phyloP scores from a whole-genome alignment of 495 filamentous ascomycete species.

The Neurospora tetraspora region DNA sequence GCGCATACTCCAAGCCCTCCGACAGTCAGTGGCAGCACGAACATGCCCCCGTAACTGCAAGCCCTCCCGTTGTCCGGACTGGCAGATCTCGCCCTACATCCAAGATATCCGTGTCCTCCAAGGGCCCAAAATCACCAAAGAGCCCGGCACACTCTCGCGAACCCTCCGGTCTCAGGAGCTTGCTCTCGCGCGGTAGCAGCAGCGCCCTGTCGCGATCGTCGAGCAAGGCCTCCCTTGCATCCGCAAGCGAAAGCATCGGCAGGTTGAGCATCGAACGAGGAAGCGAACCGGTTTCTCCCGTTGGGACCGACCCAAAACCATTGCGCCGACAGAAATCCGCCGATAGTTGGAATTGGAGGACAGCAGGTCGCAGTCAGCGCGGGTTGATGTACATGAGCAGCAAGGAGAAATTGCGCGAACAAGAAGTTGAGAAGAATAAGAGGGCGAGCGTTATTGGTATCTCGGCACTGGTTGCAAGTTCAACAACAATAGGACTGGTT shows the following conservation, averaged over 20 bases:
- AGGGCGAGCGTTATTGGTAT: slow-evolving; percentile 29
- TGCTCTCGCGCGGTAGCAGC: slow-evolving; percentile 34
- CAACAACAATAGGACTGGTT: slow-evolving; percentile 2
- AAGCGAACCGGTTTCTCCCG: slow-evolving; percentile 22
- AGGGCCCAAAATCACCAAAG: slow-evolving; percentile 49
- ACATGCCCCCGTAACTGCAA: slow-evolving; percentile 55
- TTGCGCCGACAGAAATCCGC: slow-evolving; percentile 37
- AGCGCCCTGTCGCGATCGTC: slow-evolving; percentile 38
- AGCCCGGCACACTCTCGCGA: slow-evolving; percentile 29
- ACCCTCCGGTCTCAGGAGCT: slow-evolving; percentile 29
- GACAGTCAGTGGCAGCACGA: slow-evolving; percentile 46
- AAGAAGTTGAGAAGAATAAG: slow-evolving; percentile 39
- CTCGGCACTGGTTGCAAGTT: slow-evolving; percentile 17
- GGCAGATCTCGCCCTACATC: not conserved
- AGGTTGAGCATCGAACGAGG: slow-evolving; percentile 49
- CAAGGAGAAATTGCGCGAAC: slow-evolving; percentile 44
- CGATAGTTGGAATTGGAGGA: slow-evolving; percentile 46
- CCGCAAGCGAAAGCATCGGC: slow-evolving; percentile 47
- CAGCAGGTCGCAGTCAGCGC: slow-evolving; percentile 32
- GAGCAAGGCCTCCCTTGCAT: slow-evolving; percentile 40
- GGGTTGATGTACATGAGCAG: slow-evolving; percentile 53
- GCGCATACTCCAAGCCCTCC: slow-evolving; percentile 40
- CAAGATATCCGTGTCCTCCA: slow-evolving; percentile 31
- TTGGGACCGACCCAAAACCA: slow-evolving; percentile 18
- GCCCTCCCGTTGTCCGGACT: slow-evolving; percentile 75